A percentile compares a stretch with the other conserved stretches of the same genome.
These are phyloP conservation scores for Taiozyma onychis DNA, from an alignment of 1,139 yeast genomes.

Conservation along the genomic window DNA sequence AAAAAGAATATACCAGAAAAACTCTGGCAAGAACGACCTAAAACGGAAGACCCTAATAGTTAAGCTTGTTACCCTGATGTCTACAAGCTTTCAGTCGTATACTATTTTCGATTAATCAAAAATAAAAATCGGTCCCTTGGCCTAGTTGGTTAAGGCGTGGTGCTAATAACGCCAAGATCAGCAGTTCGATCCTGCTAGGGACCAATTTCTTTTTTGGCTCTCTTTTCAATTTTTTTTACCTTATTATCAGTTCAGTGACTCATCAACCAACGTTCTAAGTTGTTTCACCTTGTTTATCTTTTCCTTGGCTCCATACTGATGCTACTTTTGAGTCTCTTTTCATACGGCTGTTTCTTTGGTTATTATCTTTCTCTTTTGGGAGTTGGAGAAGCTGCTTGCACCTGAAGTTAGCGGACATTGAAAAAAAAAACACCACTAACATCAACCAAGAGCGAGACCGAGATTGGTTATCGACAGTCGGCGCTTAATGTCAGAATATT, in stretches of 20 bases:
- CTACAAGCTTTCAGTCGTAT: neutral
- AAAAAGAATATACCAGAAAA: neutral
- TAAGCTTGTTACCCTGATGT: neutral
- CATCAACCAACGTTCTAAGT: neutral
- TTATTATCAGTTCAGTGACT: neutral
- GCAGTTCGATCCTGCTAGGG: conserved; percentile 88
- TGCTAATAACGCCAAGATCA: conserved; percentile 82
- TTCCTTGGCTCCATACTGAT: too few relatives aligned
- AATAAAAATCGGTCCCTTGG: conserved; percentile 48
- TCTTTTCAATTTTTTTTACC: neutral
- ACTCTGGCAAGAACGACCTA: neutral
- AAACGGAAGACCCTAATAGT: neutral
- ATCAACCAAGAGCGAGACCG: neutral
- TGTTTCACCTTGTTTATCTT: neutral
- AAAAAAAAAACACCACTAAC: neutral
- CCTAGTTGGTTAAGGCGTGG: conserved; percentile 91
- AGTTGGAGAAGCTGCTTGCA: neutral
- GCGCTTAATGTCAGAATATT: neutral
- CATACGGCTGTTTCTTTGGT: neutral
- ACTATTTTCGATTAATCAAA: neutral
- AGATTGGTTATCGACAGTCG: neutral
- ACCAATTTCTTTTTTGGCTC: conserved; percentile 37
- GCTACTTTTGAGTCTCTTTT: neutral
- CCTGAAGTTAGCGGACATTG: neutral
- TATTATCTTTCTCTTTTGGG: neutral